phyloP scores from a whole-genome alignment of 2,329 filamentous ascomycete genomes.

The Hypoxylon sp. region DNA sequence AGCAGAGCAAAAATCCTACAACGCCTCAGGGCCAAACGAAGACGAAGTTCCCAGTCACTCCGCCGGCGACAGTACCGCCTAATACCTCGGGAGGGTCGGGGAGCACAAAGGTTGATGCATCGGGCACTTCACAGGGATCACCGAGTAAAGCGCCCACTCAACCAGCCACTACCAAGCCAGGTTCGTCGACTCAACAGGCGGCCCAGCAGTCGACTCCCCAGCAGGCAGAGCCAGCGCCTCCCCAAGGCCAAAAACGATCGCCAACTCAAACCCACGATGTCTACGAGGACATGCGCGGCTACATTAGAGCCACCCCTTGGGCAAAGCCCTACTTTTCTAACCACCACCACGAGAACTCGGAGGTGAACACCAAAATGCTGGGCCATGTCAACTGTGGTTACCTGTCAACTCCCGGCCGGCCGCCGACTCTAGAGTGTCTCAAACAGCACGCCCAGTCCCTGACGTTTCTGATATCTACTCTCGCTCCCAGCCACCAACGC shows the following conservation, averaged over 20 bases:
- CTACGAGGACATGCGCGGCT: conserved; percentile 50
- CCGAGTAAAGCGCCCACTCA: no score
- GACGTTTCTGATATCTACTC: conserved; percentile 61
- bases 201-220: no score
- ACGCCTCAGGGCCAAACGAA: no score
- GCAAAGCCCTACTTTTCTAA: conserved; percentile 57
- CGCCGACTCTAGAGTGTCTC: conserved; percentile 67
- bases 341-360: conserved; percentile 52
- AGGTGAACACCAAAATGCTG: conserved; percentile 51
- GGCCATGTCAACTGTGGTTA: conserved; percentile 68
- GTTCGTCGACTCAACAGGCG: no score
- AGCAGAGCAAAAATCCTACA: no score
- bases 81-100: no score
- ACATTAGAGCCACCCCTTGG: conserved; percentile 56
- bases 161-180: no score
- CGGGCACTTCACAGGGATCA: no score
- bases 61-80: no score
- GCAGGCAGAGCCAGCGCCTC: no score
- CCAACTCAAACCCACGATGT: conserved; percentile 32
- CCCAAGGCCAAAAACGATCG: not conserved
- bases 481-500: conserved; percentile 55
- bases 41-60: no score
- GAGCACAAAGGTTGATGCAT: no score
- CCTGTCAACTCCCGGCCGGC: conserved; percentile 62
- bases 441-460: conserved; percentile 72